Evolutionary conservation across 2,329 filamentous ascomycete genomes (phyloP).

Genomic region (Colletotrichum tamarilloi): DNA sequence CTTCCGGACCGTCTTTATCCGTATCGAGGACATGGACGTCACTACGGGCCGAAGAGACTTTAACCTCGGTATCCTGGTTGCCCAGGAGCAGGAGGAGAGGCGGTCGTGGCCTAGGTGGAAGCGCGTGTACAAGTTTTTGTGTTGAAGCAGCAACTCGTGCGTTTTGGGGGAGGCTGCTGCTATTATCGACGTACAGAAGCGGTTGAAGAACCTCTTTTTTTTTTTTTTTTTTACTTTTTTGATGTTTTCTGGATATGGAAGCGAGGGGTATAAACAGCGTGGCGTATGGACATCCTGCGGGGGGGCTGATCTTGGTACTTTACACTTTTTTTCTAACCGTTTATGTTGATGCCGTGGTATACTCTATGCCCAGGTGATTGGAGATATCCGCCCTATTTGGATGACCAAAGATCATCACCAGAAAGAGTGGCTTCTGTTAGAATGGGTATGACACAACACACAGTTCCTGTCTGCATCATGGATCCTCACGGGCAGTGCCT

Average conservation of each 20-base stretch:
- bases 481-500: background rate
- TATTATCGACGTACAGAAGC: no score
- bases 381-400: background rate
- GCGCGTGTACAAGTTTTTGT: slow-evolving; percentile 78
- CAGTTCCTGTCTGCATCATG: background rate
- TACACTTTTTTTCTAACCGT: background rate
- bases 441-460: background rate
- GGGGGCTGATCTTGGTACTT: background rate
- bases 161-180: background rate
- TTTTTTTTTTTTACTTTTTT: background rate
- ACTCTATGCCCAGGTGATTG: background rate
- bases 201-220: background rate
- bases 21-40: slow-evolving; percentile 82
- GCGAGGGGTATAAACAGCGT: background rate
- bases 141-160: slow-evolving; percentile 53
- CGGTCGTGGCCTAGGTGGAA: slow-evolving; percentile 82
- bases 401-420: background rate
- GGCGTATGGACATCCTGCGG: background rate
- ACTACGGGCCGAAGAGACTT: slow-evolving; percentile 87
- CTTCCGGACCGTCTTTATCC: slow-evolving; percentile 75
- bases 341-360: background rate
- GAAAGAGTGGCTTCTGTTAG: background rate
- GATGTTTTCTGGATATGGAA: background rate
- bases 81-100: slow-evolving; percentile 82
- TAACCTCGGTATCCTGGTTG: slow-evolving; percentile 81